Base-by-base conservation (phyloP, 805 yeast genomes). In the Teunomyces barrocoloradensis region DNA sequence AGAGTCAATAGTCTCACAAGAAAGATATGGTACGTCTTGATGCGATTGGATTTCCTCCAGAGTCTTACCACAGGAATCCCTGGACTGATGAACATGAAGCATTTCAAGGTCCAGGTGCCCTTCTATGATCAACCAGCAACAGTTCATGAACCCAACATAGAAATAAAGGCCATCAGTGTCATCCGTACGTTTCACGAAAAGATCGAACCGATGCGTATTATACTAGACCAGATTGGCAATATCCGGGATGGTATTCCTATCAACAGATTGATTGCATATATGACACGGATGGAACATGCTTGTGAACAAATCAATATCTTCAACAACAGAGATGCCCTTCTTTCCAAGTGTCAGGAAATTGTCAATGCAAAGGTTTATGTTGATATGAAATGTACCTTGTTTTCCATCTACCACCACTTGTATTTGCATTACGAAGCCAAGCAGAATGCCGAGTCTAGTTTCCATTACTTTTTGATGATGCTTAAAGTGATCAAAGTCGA, bases 21-120 rank as follows among this genome's bases (percentile, higher is more conserved):
- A 55, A 82, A 80, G 53, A 70, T 81, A 3, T 84, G 88, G 88
- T 74, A 73, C 58, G 66, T 69, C 20, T 60, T 84, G 37, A 64
- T 78, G 25, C 36, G 51, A n/a, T 41, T 39, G 10, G 54, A 51
- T 29, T 36, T 48, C 9, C 42, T 48, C 10, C 49, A 47, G 20
- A 46, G 45, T 25, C 42, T 33, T 18, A 52, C 51, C 20, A 46
- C 52, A 27, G 68, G 66, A 2, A 58, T 54, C 28, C 55, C 57
- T 1, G 47, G 52, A 2, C 27, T 48, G 2, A 52, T 54, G 17
- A 42, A 45, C 18, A 10, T 7, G 5, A 32, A 23, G 7, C 50
- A 50, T 9, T 52, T 32, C 30, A 54, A 54, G 29, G 53, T 49
- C 12, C 46, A 44, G 25, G 20, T 35, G 4, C 66, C 66, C 2